phyloP scores from a whole-genome alignment of 1,284 basidiomycete species.

The Sphaerobolus stellatus region DNA sequence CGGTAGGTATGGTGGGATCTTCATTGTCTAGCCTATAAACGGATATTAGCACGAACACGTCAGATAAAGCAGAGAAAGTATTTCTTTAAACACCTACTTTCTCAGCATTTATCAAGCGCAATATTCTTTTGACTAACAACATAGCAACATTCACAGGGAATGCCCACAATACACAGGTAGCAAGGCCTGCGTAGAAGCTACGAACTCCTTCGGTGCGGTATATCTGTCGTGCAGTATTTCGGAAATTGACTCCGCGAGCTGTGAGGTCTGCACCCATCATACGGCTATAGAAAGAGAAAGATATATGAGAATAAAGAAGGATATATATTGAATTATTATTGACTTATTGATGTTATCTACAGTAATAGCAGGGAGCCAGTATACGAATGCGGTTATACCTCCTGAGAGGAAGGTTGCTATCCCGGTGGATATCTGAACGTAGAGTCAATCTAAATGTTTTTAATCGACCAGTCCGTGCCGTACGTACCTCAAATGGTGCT shows the following conservation, averaged over 20 bases:
- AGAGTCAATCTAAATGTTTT: conserved; percentile 6
- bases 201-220: conserved; percentile 47
- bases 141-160: conserved; percentile 74
- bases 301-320: no score
- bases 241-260: conserved; percentile 48
- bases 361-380: conserved; percentile 71
- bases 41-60: no score
- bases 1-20: no score
- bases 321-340: conserved; percentile 25
- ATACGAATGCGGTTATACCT: conserved; percentile 60
- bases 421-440: conserved; percentile 55
- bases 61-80: no score
- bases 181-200: conserved; percentile 59
- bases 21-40: no score
- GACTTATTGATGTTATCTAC: conserved; percentile 80
- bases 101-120: conserved; percentile 63
- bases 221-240: conserved; percentile 48
- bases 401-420: conserved; percentile 70
- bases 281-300: conserved; percentile 48
- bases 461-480: not conserved
- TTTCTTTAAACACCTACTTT: no score
- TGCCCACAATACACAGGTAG: conserved; percentile 61
- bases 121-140: conserved; percentile 65
- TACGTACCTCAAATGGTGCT: conserved; percentile 51
- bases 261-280: conserved; percentile 56